These are phyloP conservation scores for Tylopilus sp. DNA, from an alignment of 768 basidiomycete species.

Conservation along the genomic window DNA sequence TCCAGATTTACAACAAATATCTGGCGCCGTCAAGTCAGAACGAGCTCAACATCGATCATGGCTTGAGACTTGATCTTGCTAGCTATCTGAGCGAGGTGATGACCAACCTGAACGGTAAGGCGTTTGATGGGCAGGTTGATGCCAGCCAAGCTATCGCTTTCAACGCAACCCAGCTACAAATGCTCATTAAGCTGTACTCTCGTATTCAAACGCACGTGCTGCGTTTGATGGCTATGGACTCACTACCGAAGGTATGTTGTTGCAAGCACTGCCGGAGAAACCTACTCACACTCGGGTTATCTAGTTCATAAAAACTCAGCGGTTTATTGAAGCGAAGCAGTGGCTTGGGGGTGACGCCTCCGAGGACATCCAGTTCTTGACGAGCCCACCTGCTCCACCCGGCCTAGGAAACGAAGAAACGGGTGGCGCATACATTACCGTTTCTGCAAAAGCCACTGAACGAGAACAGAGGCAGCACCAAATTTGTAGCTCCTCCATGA, in stretches of 20 bases:
- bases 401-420: slow-evolving; percentile 67
- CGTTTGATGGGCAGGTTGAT: slow-evolving; percentile 78
- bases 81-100: slow-evolving; percentile 92
- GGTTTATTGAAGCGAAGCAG: slow-evolving; percentile 74
- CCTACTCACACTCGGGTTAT: slow-evolving; percentile 6
- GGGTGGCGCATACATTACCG: slow-evolving; percentile 83
- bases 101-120: slow-evolving; percentile 68
- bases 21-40: slow-evolving; percentile 93
- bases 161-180: slow-evolving; percentile 94
- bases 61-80: slow-evolving; percentile 89
- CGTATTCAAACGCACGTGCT: slow-evolving; percentile 97
- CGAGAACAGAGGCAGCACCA: slow-evolving; percentile 40
- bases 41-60: slow-evolving; percentile 98
- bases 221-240: slow-evolving; percentile 97
- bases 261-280: slow-evolving; percentile 2
- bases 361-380: slow-evolving; percentile 53
- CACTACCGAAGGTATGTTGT: slow-evolving; percentile 83
- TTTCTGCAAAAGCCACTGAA: slow-evolving; percentile 78
- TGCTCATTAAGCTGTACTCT: slow-evolving; percentile 90
- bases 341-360: slow-evolving; percentile 77
- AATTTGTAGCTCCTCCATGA: slow-evolving; percentile 23
- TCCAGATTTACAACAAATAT: slow-evolving; percentile 91
- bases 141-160: slow-evolving; percentile 76
- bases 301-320: slow-evolving; percentile 86
- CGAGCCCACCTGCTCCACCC: slow-evolving; percentile 64